Percentiles rank a stretch among this genome's conserved stretches.
phyloP scores from a whole-genome alignment of 176 grass and related monocot species.

The Aegilops sharonensis region DNA sequence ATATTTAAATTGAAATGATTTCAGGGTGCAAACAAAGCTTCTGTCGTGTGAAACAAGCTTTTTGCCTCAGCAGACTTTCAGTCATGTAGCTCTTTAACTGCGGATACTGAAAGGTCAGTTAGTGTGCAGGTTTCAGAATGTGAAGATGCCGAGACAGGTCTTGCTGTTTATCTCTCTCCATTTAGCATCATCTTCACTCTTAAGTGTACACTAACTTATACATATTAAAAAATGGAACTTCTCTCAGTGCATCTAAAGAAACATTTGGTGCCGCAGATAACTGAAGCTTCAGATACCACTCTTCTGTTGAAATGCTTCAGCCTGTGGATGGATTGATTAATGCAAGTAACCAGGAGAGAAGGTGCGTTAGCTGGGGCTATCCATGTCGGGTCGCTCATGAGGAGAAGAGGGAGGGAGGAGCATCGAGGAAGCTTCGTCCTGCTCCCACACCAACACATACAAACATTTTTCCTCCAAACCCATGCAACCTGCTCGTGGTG shows the following conservation, averaged over 20 bases:
- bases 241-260: background rate
- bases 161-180: constrained; percentile 47
- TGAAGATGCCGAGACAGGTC: constrained; percentile 96
- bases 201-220: background rate
- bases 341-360: background rate
- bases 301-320: background rate
- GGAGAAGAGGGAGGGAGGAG: background rate
- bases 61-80: constrained; percentile 47
- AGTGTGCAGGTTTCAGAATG: constrained; percentile 79
- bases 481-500: background rate
- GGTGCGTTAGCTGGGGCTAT: background rate
- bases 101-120: constrained; percentile 67
- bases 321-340: background rate
- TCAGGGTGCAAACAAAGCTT: constrained; percentile 76
- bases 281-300: background rate
- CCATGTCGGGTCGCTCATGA: background rate
- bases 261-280: background rate
- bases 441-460: background rate
- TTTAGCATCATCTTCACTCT: constrained; percentile 11
- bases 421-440: background rate
- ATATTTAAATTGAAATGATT: constrained; percentile 10
- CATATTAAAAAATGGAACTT: background rate
- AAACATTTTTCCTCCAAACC: background rate
- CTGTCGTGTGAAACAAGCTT: constrained; percentile 62
- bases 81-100: constrained; percentile 56